These are phyloP conservation scores for Tagetes erecta DNA, from an alignment of 129 eudicot species.

Conservation along the genomic window DNA sequence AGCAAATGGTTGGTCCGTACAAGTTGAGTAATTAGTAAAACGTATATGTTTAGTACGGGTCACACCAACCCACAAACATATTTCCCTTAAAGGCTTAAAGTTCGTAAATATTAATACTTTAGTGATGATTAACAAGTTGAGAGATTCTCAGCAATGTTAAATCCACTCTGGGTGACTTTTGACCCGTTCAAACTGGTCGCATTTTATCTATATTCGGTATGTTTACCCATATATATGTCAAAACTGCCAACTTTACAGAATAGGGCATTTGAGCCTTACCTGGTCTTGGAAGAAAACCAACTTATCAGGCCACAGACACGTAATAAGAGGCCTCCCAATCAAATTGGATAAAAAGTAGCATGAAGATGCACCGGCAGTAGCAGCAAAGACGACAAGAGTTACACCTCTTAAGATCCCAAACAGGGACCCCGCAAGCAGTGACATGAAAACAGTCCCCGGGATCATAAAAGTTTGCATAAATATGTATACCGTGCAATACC, in stretches of 20 bases:
- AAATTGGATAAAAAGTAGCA: slow-evolving; percentile 82
- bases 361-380: slow-evolving; percentile 95
- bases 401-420: slow-evolving; percentile 83
- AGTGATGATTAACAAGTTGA: background rate
- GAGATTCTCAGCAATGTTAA: background rate
- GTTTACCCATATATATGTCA: background rate
- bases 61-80: background rate
- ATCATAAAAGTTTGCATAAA: slow-evolving; percentile 99
- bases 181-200: background rate
- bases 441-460: slow-evolving; percentile 95
- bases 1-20: background rate
- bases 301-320: slow-evolving; percentile 86
- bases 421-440: slow-evolving; percentile 81
- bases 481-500: slow-evolving; percentile 77
- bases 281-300: slow-evolving; percentile 76
- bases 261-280: slow-evolving; percentile 39
- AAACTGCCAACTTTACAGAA: background rate
- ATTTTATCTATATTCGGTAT: background rate
- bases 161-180: background rate
- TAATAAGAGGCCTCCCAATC: slow-evolving; percentile 77
- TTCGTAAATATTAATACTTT: background rate
- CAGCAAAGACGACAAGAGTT: slow-evolving; percentile 76
- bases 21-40: background rate
- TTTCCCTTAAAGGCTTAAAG: background rate
- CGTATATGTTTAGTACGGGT: background rate